phyloP scores from a whole-genome alignment of 2,329 filamentous ascomycete genomes.

The Exophiala alcalophila region DNA sequence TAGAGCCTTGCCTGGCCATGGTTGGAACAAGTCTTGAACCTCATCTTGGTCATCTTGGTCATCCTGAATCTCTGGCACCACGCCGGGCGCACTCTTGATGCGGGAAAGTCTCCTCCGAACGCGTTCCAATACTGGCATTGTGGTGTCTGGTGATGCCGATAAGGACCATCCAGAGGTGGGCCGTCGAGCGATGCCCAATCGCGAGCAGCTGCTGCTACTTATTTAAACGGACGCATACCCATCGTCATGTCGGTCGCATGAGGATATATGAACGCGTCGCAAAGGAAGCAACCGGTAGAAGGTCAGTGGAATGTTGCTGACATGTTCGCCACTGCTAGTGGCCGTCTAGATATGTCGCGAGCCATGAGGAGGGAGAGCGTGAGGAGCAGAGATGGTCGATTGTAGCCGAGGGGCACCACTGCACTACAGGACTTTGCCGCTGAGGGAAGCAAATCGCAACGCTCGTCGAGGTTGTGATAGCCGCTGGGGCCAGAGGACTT shows the following conservation, averaged over 20 bases:
- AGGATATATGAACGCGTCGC: constrained; percentile 4
- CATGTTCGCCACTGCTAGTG: not conserved
- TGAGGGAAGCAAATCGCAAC: constrained; percentile 1
- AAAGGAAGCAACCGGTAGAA: no score
- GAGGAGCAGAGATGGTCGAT: no score
- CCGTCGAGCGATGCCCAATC: no score
- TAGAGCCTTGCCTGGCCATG: constrained; percentile 18
- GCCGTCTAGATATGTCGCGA: not conserved
- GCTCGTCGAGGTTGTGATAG: constrained; percentile 1
- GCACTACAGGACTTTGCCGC: not conserved
- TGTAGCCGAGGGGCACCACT: constrained; percentile 9
- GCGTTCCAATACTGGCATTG: constrained; percentile 19
- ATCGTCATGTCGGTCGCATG: constrained; percentile 6
- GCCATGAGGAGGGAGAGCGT: not conserved
- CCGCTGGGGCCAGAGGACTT: no score
- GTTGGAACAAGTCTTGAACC: constrained; percentile 9
- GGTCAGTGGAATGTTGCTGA: no score
- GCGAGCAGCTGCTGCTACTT: no score
- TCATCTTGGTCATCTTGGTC: constrained; percentile 12
- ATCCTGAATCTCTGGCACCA: no score
- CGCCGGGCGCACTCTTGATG: constrained; percentile 20
- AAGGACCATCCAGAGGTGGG: no score
- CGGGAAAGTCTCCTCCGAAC: constrained; percentile 26
- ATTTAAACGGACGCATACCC: constrained; percentile 2
- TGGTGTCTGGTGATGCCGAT: not conserved